Percentiles rank a stretch among this genome's conserved stretches.
These are phyloP conservation scores for Alternaria panax DNA, from an alignment of 2,329 filamentous ascomycete genomes.

Conservation along the genomic window DNA sequence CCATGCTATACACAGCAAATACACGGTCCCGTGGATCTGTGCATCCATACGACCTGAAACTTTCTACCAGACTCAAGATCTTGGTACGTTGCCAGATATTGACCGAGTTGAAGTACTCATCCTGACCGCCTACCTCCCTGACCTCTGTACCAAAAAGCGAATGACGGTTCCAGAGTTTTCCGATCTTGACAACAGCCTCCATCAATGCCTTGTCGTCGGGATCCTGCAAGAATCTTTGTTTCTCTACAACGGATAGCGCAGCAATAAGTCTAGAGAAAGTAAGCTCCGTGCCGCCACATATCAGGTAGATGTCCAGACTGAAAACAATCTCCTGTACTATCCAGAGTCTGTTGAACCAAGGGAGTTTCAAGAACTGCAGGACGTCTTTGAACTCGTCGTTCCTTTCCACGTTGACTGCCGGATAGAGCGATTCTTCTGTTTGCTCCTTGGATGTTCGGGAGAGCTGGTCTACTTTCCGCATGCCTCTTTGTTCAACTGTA, in stretches of 20 bases:
- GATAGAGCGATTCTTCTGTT: no score
- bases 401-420: no score
- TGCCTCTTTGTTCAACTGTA: background rate
- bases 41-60: background rate
- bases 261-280: background rate
- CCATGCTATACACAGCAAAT: background rate
- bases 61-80: background rate
- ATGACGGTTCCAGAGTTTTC: background rate
- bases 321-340: background rate
- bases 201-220: background rate
- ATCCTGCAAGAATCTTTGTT: fast-evolving
- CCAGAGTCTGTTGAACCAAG: background rate
- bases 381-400: background rate
- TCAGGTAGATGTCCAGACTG: background rate
- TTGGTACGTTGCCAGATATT: background rate
- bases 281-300: background rate
- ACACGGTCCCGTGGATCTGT: background rate
- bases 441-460: background rate
- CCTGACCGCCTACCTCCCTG: no score
- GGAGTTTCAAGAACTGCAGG: background rate
- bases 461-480: background rate
- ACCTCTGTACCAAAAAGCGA: background rate
- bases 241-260: background rate
- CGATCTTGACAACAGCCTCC: background rate
- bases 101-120: no score